These are phyloP conservation scores for Spizellomyces punctatus DNA, from an alignment of 192 early-diverging fungal genomes.

Conservation along the genomic window DNA sequence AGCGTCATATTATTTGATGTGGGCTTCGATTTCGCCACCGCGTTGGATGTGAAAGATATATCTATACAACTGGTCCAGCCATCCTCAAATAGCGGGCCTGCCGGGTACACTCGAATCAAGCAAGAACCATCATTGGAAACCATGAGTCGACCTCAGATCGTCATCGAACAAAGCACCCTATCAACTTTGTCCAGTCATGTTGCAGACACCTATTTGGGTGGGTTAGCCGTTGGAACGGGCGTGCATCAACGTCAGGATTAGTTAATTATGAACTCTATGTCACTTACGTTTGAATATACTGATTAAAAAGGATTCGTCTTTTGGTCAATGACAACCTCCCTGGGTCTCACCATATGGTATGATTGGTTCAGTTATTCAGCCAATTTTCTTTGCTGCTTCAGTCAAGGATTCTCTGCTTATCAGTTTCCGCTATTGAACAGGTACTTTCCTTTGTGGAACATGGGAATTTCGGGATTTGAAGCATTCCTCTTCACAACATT, in stretches of 20 bases:
- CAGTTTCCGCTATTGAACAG: not conserved
- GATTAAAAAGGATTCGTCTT: conserved; percentile 11
- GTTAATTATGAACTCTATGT: too few relatives aligned
- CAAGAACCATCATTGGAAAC: conserved; percentile 1
- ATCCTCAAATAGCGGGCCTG: not conserved
- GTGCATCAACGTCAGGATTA: too few relatives aligned
- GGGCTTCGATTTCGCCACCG: conserved; percentile 16
- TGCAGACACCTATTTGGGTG: conserved; percentile 27
- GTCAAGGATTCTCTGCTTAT: too few relatives aligned
- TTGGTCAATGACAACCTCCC: conserved; percentile 20
- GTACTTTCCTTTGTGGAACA: conserved; percentile 28
- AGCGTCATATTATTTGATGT: conserved; percentile 24
- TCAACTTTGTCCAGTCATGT: conserved; percentile 4
- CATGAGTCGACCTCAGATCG: not conserved
- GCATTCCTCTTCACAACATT: conserved; percentile 24
- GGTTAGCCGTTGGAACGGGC: not conserved
- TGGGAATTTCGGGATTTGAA: conserved; percentile 27
- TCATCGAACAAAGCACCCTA: not conserved
- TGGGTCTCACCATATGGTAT: conserved; percentile 27
- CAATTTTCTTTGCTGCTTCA: too few relatives aligned
- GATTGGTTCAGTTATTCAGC: not conserved
- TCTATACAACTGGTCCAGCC: conserved; percentile 8
- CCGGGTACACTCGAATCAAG: not conserved
- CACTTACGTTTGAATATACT: too few relatives aligned
- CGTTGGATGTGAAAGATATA: conserved; percentile 16